Evolutionary conservation across 169 alveolate genomes (phyloP).

Genomic region (Plasmodium sp.): DNA sequence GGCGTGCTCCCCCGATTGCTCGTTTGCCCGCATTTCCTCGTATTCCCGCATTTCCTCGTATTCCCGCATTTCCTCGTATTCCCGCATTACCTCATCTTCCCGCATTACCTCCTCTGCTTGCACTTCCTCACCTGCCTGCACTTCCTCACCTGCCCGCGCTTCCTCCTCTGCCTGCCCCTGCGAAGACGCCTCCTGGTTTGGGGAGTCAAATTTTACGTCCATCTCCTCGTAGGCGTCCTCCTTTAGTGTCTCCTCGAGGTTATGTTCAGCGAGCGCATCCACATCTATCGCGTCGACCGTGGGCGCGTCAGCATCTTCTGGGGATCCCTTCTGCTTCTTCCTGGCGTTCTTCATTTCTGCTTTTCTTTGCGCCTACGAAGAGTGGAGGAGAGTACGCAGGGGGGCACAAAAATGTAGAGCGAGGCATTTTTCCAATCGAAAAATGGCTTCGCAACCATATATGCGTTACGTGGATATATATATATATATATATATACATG

Average conservation of each 20-base stretch:
- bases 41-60: no score
- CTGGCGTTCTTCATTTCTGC: constrained; percentile 39
- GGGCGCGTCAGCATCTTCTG: neutral
- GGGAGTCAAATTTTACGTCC: neutral
- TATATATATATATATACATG: no score
- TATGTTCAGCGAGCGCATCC: neutral
- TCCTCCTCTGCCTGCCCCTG: neutral
- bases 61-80: no score
- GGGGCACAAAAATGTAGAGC: neutral
- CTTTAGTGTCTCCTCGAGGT: constrained; percentile 14
- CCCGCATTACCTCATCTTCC: no score
- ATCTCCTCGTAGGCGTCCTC: neutral
- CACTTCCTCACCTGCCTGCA: no score
- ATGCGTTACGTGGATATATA: neutral
- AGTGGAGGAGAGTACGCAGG: neutral
- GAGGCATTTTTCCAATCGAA: neutral
- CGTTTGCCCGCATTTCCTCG: no score
- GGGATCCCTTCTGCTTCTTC: neutral
- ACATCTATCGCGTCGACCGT: neutral
- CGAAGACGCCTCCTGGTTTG: neutral
- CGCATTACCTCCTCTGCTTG: no score
- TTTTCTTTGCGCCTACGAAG: constrained; percentile 44
- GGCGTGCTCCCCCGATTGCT: neutral
- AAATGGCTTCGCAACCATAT: neutral
- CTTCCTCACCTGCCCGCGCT: no score